Evolutionary conservation across 345 rosid genomes (phyloP), one percentile per base, ranked within the genome.

Genomic region (Iberis pinnata): DNA sequence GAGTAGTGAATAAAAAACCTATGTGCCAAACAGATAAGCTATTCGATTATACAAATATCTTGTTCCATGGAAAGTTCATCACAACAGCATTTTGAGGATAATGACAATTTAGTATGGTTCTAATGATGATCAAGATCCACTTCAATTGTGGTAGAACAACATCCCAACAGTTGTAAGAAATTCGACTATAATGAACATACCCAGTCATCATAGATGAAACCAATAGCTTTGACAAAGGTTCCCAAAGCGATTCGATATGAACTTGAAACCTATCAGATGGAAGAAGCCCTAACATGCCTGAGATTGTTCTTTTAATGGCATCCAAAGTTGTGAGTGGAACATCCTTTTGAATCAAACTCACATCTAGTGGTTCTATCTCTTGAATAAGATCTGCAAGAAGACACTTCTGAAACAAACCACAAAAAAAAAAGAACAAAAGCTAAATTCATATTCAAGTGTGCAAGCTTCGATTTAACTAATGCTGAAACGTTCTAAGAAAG

Each of bases 121-220:
- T n/a, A n/a, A n/a, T n/a, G n/a, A n/a, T n/a, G n/a, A n/a, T n/a
- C n/a, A n/a, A n/a, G n/a, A n/a, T n/a, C n/a, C n/a, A n/a, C n/a
- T n/a, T n/a, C n/a, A n/a, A n/a, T n/a, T n/a, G n/a, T n/a, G n/a
- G n/a, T n/a, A n/a, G n/a, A n/a, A n/a, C n/a, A n/a, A n/a, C n/a
- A n/a, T n/a, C n/a, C n/a, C n/a, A 22, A 22, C 25, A 22, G 25
- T 6, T 22, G 6, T 3, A 22, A 22, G 24, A n/a, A 18, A 33
- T 43, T 16, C 11, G 19, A 36, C 5, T 26, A 4, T 22, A 32
- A 43, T 4, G 15, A 25, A 31, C 77, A 61, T 86, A 90, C 98
- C 98, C 98, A 15, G 98, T 90, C 96, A 84, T 90, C 86, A 90
- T 84, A 22, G 98, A 90, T 19, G 98, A 90, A 19, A 87, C 71